These are phyloP conservation scores for Diaporthe nobilis DNA, from an alignment of 2,329 filamentous ascomycete genomes.

Conservation along the genomic window DNA sequence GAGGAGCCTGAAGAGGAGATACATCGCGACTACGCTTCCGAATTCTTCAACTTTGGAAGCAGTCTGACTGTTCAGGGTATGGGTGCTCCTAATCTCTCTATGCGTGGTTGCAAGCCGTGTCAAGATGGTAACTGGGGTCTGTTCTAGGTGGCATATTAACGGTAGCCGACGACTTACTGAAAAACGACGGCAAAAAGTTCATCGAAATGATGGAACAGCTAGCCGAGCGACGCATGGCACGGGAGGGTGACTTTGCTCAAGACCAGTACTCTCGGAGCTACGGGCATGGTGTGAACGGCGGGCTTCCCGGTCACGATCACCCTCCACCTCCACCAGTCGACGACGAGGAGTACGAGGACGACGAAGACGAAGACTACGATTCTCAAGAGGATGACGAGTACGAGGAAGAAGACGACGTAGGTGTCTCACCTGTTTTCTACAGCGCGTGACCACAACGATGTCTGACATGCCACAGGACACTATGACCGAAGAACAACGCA, in stretches of 20 bases:
- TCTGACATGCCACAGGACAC: conserved; percentile 77
- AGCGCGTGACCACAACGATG: background rate
- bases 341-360: conserved; percentile 64
- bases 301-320: conserved; percentile 76
- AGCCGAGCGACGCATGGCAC: conserved; percentile 95
- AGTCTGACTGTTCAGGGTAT: conserved; percentile 93
- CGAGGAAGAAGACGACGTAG: conserved; percentile 80
- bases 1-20: conserved; percentile 64
- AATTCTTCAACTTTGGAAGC: conserved; percentile 98
- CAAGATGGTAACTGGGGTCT: conserved; percentile 39
- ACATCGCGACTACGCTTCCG: conserved; percentile 76
- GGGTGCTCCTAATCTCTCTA: conserved; percentile 48
- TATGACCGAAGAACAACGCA: conserved; percentile 98
- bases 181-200: conserved; percentile 99
- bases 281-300: conserved; percentile 67
- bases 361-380: conserved; percentile 72
- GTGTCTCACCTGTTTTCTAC: background rate
- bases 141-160: conserved; percentile 95
- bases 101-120: conserved; percentile 47
- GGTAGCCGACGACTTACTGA: conserved; percentile 96
- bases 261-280: conserved; percentile 56
- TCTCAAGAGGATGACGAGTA: conserved; percentile 73
- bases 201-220: conserved; percentile 99
- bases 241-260: conserved; percentile 86
- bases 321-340: conserved; percentile 80